Conservation (phyloP, 495 filamentous ascomycete species). For the Xylaria palmicola region DNA sequence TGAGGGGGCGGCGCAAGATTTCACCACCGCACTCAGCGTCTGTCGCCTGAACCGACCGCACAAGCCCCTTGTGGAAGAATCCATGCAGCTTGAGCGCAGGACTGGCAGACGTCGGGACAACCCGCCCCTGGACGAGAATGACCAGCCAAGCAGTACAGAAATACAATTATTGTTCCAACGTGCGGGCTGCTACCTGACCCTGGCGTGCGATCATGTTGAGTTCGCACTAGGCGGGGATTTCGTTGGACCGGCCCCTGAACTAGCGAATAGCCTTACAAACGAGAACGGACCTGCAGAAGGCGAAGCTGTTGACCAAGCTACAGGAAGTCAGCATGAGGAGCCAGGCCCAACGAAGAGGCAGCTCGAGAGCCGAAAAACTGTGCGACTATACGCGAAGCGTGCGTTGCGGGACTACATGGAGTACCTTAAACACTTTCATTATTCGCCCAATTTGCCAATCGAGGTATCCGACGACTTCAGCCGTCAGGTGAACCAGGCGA, state of each 20-base stretch:
- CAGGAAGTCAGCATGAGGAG: slow-evolving; percentile 31
- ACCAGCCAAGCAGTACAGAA: slow-evolving; percentile 71
- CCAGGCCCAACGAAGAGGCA: slow-evolving; percentile 46
- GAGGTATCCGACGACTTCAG: slow-evolving; percentile 67
- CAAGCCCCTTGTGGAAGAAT: slow-evolving; percentile 39
- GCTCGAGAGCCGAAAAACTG: slow-evolving; percentile 61
- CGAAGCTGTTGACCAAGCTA: slow-evolving; percentile 15
- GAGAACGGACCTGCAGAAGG: background rate
- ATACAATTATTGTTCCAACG: slow-evolving; percentile 74
- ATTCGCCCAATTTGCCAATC: slow-evolving; percentile 65
- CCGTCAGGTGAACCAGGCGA: slow-evolving; percentile 58
- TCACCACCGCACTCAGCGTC: slow-evolving; percentile 62
- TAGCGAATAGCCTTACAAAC: slow-evolving; percentile 12
- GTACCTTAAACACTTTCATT: slow-evolving; percentile 71
- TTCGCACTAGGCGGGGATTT: slow-evolving; percentile 41
- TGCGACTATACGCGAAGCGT: slow-evolving; percentile 69
- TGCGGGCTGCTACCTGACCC: slow-evolving; percentile 67
- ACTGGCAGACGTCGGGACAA: slow-evolving; percentile 48
- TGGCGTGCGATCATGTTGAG: slow-evolving; percentile 65
- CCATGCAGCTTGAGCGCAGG: slow-evolving; percentile 34
- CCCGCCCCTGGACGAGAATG: slow-evolving; percentile 60
- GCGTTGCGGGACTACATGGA: slow-evolving; percentile 68
- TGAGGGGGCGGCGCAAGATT: slow-evolving; percentile 62
- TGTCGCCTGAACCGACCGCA: slow-evolving; percentile 54
- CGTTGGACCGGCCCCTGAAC: slow-evolving; percentile 10